These are phyloP conservation scores for Fraxinus cuspidata DNA, from an alignment of 257 asterid species.

Conservation along the genomic window DNA sequence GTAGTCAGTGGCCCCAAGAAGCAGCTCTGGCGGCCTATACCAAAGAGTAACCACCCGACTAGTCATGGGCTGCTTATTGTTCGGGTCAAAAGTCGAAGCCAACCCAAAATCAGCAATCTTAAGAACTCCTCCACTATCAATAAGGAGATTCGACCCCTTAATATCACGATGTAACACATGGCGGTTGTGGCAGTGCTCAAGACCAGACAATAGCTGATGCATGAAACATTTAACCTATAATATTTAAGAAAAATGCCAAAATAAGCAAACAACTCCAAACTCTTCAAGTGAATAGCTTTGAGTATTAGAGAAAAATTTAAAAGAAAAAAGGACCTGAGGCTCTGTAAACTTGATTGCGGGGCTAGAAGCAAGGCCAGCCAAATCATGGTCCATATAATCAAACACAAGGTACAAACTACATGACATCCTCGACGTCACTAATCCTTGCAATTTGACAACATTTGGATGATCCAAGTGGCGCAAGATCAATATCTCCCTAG, in stretches of 20 bases:
- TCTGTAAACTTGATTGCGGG: constrained; percentile 83
- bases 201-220: constrained; percentile 83
- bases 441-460: constrained; percentile 81
- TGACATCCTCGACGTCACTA: constrained; percentile 92
- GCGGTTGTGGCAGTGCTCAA: constrained; percentile 92
- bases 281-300: background rate
- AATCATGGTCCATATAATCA: constrained; percentile 90
- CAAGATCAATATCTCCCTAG: constrained; percentile 86
- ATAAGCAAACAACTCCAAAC: constrained; percentile 17
- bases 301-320: background rate
- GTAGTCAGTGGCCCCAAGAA: constrained; percentile 86
- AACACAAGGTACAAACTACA: constrained; percentile 89
- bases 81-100: constrained; percentile 80
- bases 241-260: constrained; percentile 9
- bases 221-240: constrained; percentile 90
- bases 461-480: constrained; percentile 93
- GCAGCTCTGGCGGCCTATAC: constrained; percentile 96
- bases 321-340: constrained; percentile 67
- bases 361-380: constrained; percentile 95
- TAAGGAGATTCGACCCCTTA: constrained; percentile 91
- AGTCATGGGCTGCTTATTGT: constrained; percentile 81
- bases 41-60: constrained; percentile 94
- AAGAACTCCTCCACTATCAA: constrained; percentile 73
- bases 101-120: constrained; percentile 93
- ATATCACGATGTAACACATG: constrained; percentile 89